Conservation (phyloP, 768 basidiomycete genomes). For the Hericium alpestre region DNA sequence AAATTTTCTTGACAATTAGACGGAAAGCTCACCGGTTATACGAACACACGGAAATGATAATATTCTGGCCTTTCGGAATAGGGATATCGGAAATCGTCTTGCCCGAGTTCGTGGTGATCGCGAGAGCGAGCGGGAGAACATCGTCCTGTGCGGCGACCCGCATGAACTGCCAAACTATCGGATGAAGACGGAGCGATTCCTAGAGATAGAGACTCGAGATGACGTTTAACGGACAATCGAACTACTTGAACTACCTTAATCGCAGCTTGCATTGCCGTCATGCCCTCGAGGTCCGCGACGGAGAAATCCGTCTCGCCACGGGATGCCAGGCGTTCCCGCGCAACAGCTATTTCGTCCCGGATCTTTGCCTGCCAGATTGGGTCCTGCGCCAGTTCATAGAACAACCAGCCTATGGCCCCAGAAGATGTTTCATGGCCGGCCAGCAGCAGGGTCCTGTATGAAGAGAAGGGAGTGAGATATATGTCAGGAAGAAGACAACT, state of each 20-base stretch:
- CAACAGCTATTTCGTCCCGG: conserved; percentile 6
- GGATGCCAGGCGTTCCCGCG: background rate
- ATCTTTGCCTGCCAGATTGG: conserved; percentile 7
- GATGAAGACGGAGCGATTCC: conserved; percentile 12
- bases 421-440: conserved; percentile 12
- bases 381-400: conserved; percentile 10
- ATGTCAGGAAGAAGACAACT: background rate
- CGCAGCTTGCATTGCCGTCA: conserved; percentile 9
- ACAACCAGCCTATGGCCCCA: conserved; percentile 6
- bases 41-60: conserved; percentile 2
- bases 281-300: conserved; percentile 4
- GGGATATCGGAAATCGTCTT: conserved; percentile 5
- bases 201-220: background rate
- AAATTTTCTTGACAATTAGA: background rate
- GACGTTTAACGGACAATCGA: background rate
- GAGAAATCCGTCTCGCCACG: conserved; percentile 1
- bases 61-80: conserved; percentile 4
- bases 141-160: conserved; percentile 8
- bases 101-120: conserved; percentile 8
- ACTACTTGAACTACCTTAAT: conserved; percentile 2
- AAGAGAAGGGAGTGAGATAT: background rate
- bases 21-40: conserved; percentile 5
- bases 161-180: conserved; percentile 4
- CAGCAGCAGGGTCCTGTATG: conserved; percentile 4
- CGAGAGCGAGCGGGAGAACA: conserved; percentile 8